Conservation (phyloP, 2,329 filamentous ascomycete genomes). For the Plectosphaerella cucumerina region DNA sequence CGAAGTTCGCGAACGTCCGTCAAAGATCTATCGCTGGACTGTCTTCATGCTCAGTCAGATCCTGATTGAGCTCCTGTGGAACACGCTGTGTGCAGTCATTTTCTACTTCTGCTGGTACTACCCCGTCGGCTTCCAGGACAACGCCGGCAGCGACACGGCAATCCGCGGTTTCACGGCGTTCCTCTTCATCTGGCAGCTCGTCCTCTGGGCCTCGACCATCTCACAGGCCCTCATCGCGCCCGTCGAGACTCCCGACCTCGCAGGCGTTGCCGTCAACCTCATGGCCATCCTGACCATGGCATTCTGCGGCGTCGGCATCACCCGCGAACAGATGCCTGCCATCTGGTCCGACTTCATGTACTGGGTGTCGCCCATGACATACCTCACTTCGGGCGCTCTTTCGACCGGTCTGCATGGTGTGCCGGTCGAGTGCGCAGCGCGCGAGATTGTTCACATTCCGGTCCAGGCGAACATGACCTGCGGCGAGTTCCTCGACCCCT, state of each 20-base stretch:
- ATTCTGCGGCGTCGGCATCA: constrained; percentile 13
- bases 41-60: constrained; percentile 30
- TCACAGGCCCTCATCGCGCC: constrained; percentile 11
- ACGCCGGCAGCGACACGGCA: constrained; percentile 32
- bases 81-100: constrained; percentile 58
- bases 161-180: constrained; percentile 11
- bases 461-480: constrained; percentile 9
- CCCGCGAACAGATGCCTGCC: constrained; percentile 7
- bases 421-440: constrained; percentile 8
- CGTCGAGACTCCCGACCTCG: constrained; percentile 11
- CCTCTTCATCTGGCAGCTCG: constrained; percentile 14
- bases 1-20: constrained; percentile 64
- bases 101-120: constrained; percentile 69
- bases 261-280: constrained; percentile 8
- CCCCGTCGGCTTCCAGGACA: constrained; percentile 59
- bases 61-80: constrained; percentile 67
- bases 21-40: constrained; percentile 49
- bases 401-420: constrained; percentile 17
- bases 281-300: constrained; percentile 12
- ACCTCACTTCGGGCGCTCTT: constrained; percentile 21
- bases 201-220: constrained; percentile 13
- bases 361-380: constrained; percentile 20
- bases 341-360: constrained; percentile 17
- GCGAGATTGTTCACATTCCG: constrained; percentile 12
- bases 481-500: constrained; percentile 10